Evolutionary conservation across 768 basidiomycete species (phyloP), one percentile per base, ranked within the genome.

Genomic region (Epithele typhae): DNA sequence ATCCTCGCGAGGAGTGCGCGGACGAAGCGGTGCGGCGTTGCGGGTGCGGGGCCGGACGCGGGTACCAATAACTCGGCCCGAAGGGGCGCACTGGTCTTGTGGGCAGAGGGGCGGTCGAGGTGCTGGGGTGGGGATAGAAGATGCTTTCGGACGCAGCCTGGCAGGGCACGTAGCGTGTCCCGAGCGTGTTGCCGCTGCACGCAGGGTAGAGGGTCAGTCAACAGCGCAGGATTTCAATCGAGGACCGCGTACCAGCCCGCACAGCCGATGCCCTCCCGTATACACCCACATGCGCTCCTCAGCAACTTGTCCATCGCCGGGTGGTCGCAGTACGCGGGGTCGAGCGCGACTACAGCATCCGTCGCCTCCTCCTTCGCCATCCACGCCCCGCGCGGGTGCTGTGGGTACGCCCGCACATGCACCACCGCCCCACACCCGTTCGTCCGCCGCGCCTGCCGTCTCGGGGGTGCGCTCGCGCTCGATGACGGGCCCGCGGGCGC

Each of bases 261-360:
- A 64, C 84, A 87, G 17, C 81, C 84, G 9, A 87, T 68, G 5
- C 82, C 83, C 61, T 85, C 82, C 25, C 79, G 73, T 32, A 79
- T 60, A 55, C 84, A 87, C 12, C 84, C 82, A 53, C 84, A 87
- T 3, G 77, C 65, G 51, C 74, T 78, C 50, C 68, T 69, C 46
- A 75, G 67, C 60, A 78, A 75, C 60, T 73, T 73, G 32, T 74
- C 71, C 15, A 74, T 66, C 12, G 70, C 65, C 11, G 66, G 53
- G 25, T 72, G 64, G 52, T 79, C 77, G 59, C 85, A 82, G 62
- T 86, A 86, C 10, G 61, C 63, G 5, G 76, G 55, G 47, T 83
- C 78, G 55, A 87, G 68, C 2, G 70, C 66, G 10, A 82, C 72
- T 24, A 87, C 78, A 14, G 68, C 65, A n/a, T 69, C 68, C 1